phyloP scores from a whole-genome alignment of 768 basidiomycete species.

The Mycena haematopus region DNA sequence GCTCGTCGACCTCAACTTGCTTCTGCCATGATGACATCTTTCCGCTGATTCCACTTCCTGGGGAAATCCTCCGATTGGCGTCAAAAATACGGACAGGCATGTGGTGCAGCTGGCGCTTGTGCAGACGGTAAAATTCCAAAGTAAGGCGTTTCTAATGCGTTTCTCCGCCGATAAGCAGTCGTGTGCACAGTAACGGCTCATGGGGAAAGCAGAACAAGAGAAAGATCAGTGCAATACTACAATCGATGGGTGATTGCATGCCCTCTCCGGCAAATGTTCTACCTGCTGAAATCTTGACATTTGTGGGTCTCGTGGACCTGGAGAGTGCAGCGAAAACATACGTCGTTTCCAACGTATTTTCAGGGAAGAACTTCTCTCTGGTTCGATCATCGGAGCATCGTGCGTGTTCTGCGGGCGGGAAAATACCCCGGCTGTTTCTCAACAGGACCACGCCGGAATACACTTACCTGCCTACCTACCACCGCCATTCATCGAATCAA shows the following conservation, averaged over 20 bases:
- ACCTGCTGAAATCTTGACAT: background rate
- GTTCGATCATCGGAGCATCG: background rate
- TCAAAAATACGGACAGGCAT: background rate
- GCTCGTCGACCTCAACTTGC: background rate
- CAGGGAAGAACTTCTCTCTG: background rate
- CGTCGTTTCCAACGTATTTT: background rate
- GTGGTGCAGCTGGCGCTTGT: background rate
- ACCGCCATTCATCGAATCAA: background rate
- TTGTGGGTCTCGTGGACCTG: background rate
- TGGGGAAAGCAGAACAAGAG: slow-evolving; percentile 1
- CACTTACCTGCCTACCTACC: no score
- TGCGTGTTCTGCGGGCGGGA: background rate
- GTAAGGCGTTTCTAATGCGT: background rate
- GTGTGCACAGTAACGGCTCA: slow-evolving; percentile 1
- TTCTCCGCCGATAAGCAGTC: slow-evolving; percentile 21
- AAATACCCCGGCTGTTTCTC: background rate
- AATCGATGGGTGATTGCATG: slow-evolving; percentile 10
- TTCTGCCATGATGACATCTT: background rate
- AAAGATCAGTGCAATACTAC: slow-evolving; percentile 3
- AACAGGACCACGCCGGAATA: no score
- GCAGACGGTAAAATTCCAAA: background rate
- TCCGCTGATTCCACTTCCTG: background rate
- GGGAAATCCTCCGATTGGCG: slow-evolving; percentile 18
- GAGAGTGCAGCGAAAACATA: background rate
- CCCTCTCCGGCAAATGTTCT: background rate